Evolutionary conservation across 768 basidiomycete species (phyloP).

Genomic region (Tylopilus sp.): DNA sequence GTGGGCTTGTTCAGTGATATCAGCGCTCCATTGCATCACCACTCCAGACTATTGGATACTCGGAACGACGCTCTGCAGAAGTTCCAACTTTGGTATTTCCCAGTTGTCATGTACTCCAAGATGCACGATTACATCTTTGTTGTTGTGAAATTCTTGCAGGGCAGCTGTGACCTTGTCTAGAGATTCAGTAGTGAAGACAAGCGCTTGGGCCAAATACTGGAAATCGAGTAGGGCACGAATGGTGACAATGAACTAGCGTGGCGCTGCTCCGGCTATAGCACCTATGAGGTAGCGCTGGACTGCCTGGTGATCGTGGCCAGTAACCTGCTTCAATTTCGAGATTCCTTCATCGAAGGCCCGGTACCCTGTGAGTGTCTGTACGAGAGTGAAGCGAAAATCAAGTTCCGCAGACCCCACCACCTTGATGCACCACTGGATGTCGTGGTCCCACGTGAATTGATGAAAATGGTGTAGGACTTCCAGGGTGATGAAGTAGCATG

Average conservation of each 20-base stretch:
- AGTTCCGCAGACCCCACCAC: not conserved
- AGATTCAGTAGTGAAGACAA: too few relatives aligned
- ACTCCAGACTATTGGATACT: not conserved
- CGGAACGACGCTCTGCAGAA: not conserved
- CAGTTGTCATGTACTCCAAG: too few relatives aligned
- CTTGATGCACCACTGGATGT: not conserved
- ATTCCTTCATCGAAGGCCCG: not conserved
- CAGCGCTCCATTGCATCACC: not conserved
- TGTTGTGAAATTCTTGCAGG: too few relatives aligned
- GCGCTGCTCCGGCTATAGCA: too few relatives aligned
- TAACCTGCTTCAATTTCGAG: not conserved
- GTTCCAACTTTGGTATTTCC: not conserved
- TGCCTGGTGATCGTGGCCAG: too few relatives aligned
- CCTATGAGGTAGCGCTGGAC: too few relatives aligned
- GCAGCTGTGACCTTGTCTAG: too few relatives aligned
- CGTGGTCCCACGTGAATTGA: not conserved
- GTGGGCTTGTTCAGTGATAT: too few relatives aligned
- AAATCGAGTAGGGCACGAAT: too few relatives aligned
- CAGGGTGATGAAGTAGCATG: not conserved
- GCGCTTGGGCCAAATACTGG: too few relatives aligned
- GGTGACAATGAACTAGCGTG: too few relatives aligned
- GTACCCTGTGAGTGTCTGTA: not conserved
- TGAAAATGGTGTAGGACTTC: conserved; percentile 3
- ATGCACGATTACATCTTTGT: not conserved
- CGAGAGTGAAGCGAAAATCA: not conserved